Evolutionary conservation across 2,329 filamentous ascomycete species (phyloP), one percentile per base, ranked within the genome.

Genomic region (Cadophora gregata): DNA sequence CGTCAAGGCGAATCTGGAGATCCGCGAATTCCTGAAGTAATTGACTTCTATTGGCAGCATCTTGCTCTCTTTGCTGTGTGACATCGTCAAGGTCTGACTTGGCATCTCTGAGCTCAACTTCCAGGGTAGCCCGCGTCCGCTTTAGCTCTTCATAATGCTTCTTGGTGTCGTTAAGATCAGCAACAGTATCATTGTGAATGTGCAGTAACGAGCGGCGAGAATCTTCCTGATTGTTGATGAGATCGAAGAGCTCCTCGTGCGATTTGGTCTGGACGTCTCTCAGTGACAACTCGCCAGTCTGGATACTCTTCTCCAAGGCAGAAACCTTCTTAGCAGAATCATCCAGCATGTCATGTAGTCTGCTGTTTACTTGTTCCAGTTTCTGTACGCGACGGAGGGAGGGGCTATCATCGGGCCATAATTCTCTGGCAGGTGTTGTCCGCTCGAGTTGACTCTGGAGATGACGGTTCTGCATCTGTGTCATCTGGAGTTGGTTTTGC

Each of bases 271-370:
- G 94, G 55, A 98, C 88, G 78, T 98, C 95, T 59, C 93, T 91
- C 51, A 97, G 83, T 0, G 93, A 96, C 5, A 98, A 83, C 77
- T 97, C 92, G 14, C 94, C 96, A 42, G 90, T 92, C 66, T 90
- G 91, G 65, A 98, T 90, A 67, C 89, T 93, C 77, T 92, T 91
- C 79, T 98, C 96, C 25, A 98, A 81, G 0, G 90, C 87, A 7
- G 95, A 97, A 2, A 97, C 90, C 80, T 97, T 97, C 83, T 93
- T 95, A 21, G 90, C 85, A 2, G 95, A 97, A 78, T 97, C 93
- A 78, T 98, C 95, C 5, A 98, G 89, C 86, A 97, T 93, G 70
- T 97, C 93, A 75, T 98, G 95, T 16, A 98, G 85, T 65, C 93
- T 89, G 78, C 87, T 94, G 79, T 98, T 98, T 76, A 92, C 95